Evolutionary conservation across 371 early-diverging fungal species (phyloP).

Genomic region (Nematocida sp.): DNA sequence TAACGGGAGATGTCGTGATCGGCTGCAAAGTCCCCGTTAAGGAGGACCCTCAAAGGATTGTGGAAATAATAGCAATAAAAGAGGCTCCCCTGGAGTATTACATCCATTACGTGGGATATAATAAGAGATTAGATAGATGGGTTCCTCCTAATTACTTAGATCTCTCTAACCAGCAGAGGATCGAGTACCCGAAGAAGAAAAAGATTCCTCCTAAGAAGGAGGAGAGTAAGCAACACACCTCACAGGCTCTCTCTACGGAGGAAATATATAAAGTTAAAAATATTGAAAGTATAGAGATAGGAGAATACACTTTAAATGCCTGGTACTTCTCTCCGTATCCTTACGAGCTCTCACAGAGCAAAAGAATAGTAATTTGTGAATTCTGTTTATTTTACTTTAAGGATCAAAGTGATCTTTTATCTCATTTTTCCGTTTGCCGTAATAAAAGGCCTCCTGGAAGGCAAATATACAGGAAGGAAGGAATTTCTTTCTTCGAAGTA

Average conservation of each 20-base stretch:
- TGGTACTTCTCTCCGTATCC: constrained; percentile 98
- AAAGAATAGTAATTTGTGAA: constrained; percentile 83
- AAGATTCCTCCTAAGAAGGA: constrained; percentile 63
- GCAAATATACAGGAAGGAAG: constrained; percentile 87
- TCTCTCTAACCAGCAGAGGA: constrained; percentile 67
- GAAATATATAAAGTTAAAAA: constrained; percentile 63
- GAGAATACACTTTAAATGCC: constrained; percentile 75
- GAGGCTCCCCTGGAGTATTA: constrained; percentile 73
- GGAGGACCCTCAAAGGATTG: constrained; percentile 62
- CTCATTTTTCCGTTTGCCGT: constrained; percentile 75
- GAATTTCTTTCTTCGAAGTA: constrained; percentile 80
- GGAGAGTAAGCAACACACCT: constrained; percentile 24
- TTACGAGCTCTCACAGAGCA: constrained; percentile 78
- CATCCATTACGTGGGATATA: constrained; percentile 92
- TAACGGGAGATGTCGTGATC: not conserved
- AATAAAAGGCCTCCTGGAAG: constrained; percentile 86
- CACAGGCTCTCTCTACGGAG: constrained; percentile 50
- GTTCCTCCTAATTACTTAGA: constrained; percentile 73
- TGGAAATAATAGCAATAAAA: constrained; percentile 82
- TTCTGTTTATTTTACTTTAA: constrained; percentile 90
- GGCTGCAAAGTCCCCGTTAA: constrained; percentile 47
- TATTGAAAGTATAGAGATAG: constrained; percentile 74
- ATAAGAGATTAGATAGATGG: constrained; percentile 98
- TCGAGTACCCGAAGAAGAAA: constrained; percentile 69
- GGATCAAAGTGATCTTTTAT: constrained; percentile 67